Conservation (phyloP, 139 green algal genomes). For the Chlorella sp. region DNA sequence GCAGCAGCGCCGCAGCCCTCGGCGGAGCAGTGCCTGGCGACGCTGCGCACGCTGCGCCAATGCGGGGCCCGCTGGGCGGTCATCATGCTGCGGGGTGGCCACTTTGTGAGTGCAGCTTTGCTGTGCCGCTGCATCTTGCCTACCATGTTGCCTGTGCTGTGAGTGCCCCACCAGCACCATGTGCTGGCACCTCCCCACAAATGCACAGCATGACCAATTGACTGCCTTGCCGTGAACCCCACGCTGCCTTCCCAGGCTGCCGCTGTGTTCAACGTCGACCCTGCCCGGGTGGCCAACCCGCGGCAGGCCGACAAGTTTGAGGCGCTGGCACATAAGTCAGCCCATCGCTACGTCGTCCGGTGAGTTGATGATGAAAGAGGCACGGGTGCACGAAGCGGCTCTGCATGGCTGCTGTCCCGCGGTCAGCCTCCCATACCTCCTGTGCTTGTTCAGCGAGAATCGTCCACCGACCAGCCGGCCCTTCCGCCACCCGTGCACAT, state of each 20-base stretch:
- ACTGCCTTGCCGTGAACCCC: no score
- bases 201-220: no score
- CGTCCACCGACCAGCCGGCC: no score
- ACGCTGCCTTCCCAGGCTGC: neutral
- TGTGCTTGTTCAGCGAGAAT: no score
- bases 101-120: constrained; percentile 72
- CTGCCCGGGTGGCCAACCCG: constrained; percentile 18
- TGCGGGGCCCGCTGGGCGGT: constrained; percentile 47
- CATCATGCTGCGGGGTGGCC: constrained; percentile 65
- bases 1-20: neutral
- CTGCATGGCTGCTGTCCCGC: no score
- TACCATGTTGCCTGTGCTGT: no score
- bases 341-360: constrained; percentile 92
- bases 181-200: no score
- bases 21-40: constrained; percentile 22
- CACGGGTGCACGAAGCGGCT: no score
- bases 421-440: no score
- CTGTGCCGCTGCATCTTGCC: neutral
- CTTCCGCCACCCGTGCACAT: neutral
- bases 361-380: no score
- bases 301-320: constrained; percentile 38
- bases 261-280: constrained; percentile 18
- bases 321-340: constrained; percentile 76
- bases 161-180: no score
- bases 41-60: constrained; percentile 53